Percentiles rank a stretch among this genome's conserved stretches.
phyloP scores from a whole-genome alignment of 306 rosid genomes.

The Corylus americana region DNA sequence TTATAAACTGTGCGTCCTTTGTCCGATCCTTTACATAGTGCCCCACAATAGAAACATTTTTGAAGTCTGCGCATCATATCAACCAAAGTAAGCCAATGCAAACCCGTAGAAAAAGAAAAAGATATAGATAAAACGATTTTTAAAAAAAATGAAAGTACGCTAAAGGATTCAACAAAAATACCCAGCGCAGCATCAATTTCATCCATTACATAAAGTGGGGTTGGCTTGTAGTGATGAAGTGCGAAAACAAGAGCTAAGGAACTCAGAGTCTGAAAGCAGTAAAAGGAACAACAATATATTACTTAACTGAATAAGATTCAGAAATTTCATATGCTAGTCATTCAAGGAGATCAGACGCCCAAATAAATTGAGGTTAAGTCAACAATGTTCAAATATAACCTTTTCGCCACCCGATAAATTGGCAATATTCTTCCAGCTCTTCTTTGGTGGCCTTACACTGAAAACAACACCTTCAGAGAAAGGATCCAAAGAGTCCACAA shows the following conservation, averaged over 20 bases:
- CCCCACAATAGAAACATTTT: slow-evolving; percentile 90
- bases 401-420: slow-evolving; percentile 99
- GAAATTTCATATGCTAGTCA: slow-evolving; percentile 2
- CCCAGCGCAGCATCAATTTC: slow-evolving; percentile 98
- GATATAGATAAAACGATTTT: not conserved
- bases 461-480: slow-evolving; percentile 98
- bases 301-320: not conserved
- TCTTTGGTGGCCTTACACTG: slow-evolving; percentile 97
- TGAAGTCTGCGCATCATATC: slow-evolving; percentile 63
- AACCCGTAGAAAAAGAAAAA: not conserved
- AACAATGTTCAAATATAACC: slow-evolving; percentile 39
- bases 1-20: slow-evolving; percentile 86
- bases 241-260: slow-evolving; percentile 98
- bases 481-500: slow-evolving; percentile 96
- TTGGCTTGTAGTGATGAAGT: slow-evolving; percentile 97
- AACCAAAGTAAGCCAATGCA: slow-evolving; percentile 24
- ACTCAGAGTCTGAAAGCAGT: slow-evolving; percentile 80
- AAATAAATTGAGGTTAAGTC: not conserved
- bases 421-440: slow-evolving; percentile 98
- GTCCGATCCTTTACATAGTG: slow-evolving; percentile 95
- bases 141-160: not conserved
- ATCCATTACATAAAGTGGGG: slow-evolving; percentile 97
- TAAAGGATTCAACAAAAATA: slow-evolving; percentile 25
- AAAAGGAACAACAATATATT: slow-evolving; percentile 12
- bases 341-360: slow-evolving; percentile 6